phyloP scores from a whole-genome alignment of 176 grass and related monocot species.

The maize (Zea mays) region DNA sequence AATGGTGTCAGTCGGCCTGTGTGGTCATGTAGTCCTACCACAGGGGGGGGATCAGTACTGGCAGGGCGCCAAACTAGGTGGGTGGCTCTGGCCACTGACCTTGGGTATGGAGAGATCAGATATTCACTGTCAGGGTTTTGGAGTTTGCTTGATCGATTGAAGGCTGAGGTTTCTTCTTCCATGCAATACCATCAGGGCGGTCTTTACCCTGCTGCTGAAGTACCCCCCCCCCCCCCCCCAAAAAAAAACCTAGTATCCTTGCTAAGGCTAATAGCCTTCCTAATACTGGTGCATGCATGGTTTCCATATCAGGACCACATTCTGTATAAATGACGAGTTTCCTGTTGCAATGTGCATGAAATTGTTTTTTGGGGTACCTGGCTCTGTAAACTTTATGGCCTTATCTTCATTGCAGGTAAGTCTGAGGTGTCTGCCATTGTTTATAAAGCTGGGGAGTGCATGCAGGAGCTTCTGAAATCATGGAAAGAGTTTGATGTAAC shows the following conservation, averaged over 20 bases:
- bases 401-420: slow-evolving; percentile 54
- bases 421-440: slow-evolving; percentile 72
- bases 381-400: neutral
- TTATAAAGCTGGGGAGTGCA: slow-evolving; percentile 94
- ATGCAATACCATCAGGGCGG: neutral
- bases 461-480: slow-evolving; percentile 91
- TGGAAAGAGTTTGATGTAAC: slow-evolving; percentile 79
- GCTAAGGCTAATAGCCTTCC: neutral
- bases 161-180: neutral
- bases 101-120: neutral
- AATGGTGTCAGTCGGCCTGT: neutral
- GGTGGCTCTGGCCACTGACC: neutral
- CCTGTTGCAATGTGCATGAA: slow-evolving; percentile 27
- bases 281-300: neutral
- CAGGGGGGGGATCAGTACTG: neutral
- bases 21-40: neutral
- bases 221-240: too few species aligned
- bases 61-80: neutral
- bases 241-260: neutral
- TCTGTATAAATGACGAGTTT: slow-evolving; percentile 2
- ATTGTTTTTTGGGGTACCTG: neutral
- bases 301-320: slow-evolving; percentile 2
- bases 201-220: neutral
- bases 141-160: neutral
- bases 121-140: neutral